phyloP scores from a whole-genome alignment of 176 grass and related monocot genomes.

The Triticum urartu region DNA sequence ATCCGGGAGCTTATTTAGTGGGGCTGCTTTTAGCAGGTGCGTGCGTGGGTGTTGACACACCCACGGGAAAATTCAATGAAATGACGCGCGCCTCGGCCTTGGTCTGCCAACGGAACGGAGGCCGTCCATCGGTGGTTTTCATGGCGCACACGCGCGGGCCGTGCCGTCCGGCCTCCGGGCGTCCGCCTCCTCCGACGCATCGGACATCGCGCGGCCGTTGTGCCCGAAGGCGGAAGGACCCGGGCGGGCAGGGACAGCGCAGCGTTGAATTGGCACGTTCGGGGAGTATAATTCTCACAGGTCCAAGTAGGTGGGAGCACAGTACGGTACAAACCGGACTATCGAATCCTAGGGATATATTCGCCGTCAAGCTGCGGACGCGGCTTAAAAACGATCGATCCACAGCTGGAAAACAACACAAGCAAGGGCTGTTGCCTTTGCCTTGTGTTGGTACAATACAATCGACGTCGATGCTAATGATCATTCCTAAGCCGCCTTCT shows the following conservation, averaged over 20 bases:
- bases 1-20: too few species aligned
- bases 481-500: neutral
- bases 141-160: slow-evolving; percentile 13
- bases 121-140: neutral
- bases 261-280: neutral
- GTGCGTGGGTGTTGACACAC: neutral
- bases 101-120: neutral
- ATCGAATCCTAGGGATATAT: neutral
- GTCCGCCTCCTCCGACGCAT: neutral
- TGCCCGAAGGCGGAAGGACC: neutral
- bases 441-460: neutral
- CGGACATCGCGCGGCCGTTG: neutral
- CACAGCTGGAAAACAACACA: neutral
- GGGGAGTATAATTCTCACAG: neutral
- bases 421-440: neutral
- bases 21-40: neutral
- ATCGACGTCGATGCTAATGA: neutral
- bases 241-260: neutral
- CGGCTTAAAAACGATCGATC: neutral
- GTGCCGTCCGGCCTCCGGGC: neutral
- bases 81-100: neutral
- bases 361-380: neutral
- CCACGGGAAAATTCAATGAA: slow-evolving; percentile 8
- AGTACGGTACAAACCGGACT: neutral
- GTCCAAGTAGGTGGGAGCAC: neutral